Evolutionary conservation across 2,329 filamentous ascomycete species (phyloP), one percentile per base, ranked within the genome.

Genomic region (Claviceps monticola): DNA sequence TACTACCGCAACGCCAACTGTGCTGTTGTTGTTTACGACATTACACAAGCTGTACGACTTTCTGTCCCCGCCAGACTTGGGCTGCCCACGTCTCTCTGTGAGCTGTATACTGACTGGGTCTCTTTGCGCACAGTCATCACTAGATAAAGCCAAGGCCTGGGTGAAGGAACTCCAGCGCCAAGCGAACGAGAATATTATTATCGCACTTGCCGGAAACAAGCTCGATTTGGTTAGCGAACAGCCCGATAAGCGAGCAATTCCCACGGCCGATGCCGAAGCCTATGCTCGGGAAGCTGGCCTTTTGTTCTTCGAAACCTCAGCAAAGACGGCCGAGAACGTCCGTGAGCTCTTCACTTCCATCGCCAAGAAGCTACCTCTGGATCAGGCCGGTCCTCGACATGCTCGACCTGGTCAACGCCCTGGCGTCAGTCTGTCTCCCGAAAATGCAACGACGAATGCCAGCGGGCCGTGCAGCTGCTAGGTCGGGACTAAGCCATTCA

Each of bases 1-100:
- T 98, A 98, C 77, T 98, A 98, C 74, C 79, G 94, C 62, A 98
- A 98, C 68, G 94, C 94, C 61, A 97, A 98, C 80, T 97, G 93
- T 73, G 93, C 94, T 54, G 91, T 98, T 36, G 91, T 98, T 48
- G 93, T 98, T 59, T 98, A 98, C 71, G 93, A 98, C 72, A 97
- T 98, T 65, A 98, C 93, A 65, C 93, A 98, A 80, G 88, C 93
- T 60, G 93, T 98, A 83, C 56, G 86, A 43, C 16, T 14, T 13
- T n/a, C 14, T 48, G 2, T 14, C 9, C 36, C 17, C 17, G 16
- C 7, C 21, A n/a, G 4, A 29, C n/a, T 38, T 44, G 19, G 19
- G 3, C 39, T 38, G 14, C 6, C n/a, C n/a, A 9, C 41, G 34
- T 9, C 38, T 19, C 19, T n/a, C 21, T 23, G 16, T 21, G n/a